Percentiles rank a stretch among this genome's conserved stretches.
Evolutionary conservation across 768 basidiomycete species (phyloP).

Genomic region (Chalciporus pseudorubinellus): DNA sequence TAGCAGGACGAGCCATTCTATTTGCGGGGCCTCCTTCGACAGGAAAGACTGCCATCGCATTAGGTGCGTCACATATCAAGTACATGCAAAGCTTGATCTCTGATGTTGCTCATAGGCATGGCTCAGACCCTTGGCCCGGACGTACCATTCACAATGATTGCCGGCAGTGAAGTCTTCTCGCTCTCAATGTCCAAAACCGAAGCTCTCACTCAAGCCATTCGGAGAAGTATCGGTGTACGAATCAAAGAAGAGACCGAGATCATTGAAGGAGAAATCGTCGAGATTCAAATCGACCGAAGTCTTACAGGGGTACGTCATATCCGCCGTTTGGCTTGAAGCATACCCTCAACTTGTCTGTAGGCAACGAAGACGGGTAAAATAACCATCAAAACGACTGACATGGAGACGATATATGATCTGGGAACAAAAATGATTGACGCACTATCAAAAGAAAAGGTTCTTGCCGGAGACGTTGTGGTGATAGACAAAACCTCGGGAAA

Average conservation of each 20-base stretch:
- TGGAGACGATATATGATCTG: slow-evolving; percentile 99
- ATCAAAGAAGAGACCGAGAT: slow-evolving; percentile 98
- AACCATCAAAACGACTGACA: slow-evolving; percentile 97
- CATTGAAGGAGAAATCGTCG: slow-evolving; percentile 97
- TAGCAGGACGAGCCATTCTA: slow-evolving; percentile 93
- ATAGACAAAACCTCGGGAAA: slow-evolving; percentile 98
- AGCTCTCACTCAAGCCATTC: slow-evolving; percentile 93
- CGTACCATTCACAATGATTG: slow-evolving; percentile 97
- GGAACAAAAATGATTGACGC: slow-evolving; percentile 99
- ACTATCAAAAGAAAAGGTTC: slow-evolving; percentile 93
- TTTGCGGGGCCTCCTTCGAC: slow-evolving; percentile 98
- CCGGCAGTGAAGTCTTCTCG: slow-evolving; percentile 97
- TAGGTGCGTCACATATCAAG: slow-evolving; percentile 56
- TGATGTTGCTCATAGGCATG: slow-evolving; percentile 63
- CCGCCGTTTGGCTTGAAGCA: too few relatives aligned
- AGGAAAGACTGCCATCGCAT: slow-evolving; percentile 97
- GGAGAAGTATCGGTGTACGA: slow-evolving; percentile 93
- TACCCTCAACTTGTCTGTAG: slow-evolving; percentile 37
- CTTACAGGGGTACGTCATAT: slow-evolving; percentile 77
- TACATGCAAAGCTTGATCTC: not conserved
- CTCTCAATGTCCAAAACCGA: slow-evolving; percentile 99
- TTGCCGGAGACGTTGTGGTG: slow-evolving; percentile 90
- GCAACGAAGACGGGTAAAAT: slow-evolving; percentile 97
- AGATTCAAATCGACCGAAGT: slow-evolving; percentile 97
- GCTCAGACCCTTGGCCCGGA: slow-evolving; percentile 91